Conservation (phyloP, 108 stramenopile genomes). For the Pseudonitzschia multistriata region DNA sequence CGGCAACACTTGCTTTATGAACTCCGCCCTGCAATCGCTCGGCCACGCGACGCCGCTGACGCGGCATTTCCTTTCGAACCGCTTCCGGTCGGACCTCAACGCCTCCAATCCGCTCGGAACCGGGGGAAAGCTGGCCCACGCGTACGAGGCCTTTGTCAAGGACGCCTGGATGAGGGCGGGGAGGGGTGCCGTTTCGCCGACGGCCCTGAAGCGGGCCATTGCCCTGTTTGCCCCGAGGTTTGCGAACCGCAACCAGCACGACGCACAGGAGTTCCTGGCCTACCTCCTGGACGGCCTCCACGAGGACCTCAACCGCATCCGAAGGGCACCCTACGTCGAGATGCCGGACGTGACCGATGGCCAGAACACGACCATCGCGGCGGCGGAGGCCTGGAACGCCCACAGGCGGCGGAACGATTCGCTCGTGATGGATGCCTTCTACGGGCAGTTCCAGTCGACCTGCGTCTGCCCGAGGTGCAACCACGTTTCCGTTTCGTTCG, state of each 20-base stretch:
- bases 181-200: constrained; percentile 46
- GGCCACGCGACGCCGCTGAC: constrained; percentile 82
- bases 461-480: constrained; percentile 88
- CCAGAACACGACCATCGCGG: constrained; percentile 62
- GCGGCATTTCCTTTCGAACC: constrained; percentile 78
- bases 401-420: constrained; percentile 70
- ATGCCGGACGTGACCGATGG: constrained; percentile 69
- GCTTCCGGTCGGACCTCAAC: constrained; percentile 65
- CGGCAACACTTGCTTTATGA: constrained; percentile 98
- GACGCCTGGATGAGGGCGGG: constrained; percentile 61
- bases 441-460: constrained; percentile 81
- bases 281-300: constrained; percentile 92
- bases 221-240: constrained; percentile 72
- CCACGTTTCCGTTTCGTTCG: constrained; percentile 87
- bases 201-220: constrained; percentile 68
- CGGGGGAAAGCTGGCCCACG: constrained; percentile 75
- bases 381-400: constrained; percentile 69
- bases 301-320: constrained; percentile 94
- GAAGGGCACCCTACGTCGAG: constrained; percentile 88
- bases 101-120: constrained; percentile 73
- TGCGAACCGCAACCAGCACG: constrained; percentile 81
- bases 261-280: constrained; percentile 91
- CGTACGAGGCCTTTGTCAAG: constrained; percentile 71
- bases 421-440: constrained; percentile 75
- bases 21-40: constrained; percentile 86